A percentile compares a stretch with the other conserved stretches of the same genome.
phyloP scores from a whole-genome alignment of 2,329 filamentous ascomycete species.

The Trichoderma brevicompactum region DNA sequence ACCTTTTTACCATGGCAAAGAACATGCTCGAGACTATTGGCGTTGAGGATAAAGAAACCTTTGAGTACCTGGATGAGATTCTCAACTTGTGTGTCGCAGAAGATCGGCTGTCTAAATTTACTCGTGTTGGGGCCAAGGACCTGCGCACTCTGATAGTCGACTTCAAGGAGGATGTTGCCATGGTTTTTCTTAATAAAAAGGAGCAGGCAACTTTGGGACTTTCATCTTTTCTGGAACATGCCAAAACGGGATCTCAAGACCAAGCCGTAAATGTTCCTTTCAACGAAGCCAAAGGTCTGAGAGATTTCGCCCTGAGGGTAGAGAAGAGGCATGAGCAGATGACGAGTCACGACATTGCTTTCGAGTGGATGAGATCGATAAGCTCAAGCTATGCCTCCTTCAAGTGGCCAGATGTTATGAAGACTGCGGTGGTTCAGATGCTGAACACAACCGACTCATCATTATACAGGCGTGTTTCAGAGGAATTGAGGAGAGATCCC shows the following conservation, averaged over 20 bases:
- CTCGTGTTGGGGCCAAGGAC: conserved; percentile 53
- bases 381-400: conserved; percentile 56
- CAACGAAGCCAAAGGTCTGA: conserved; percentile 57
- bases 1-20: conserved; percentile 60
- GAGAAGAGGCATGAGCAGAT: conserved; percentile 52
- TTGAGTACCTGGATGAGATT: conserved; percentile 53
- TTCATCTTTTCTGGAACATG: conserved; percentile 66
- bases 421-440: conserved; percentile 60
- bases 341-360: conserved; percentile 60
- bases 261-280: conserved; percentile 53
- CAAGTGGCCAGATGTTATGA: conserved; percentile 63
- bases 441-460: conserved; percentile 58
- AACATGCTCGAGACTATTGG: conserved; percentile 60
- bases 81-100: conserved; percentile 58
- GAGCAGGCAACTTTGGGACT: conserved; percentile 58
- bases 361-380: conserved; percentile 60
- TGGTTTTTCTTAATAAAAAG: conserved; percentile 57
- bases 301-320: conserved; percentile 54
- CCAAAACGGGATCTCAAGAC: conserved; percentile 60
- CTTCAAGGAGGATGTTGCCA: conserved; percentile 59
- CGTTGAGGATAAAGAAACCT: conserved; percentile 53
- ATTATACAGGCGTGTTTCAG: conserved; percentile 53
- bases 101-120: conserved; percentile 55
- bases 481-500: conserved; percentile 46
- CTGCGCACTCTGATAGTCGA: conserved; percentile 53